Evolutionary conservation across 2,329 filamentous ascomycete genomes (phyloP).

Genomic region (Alternaria burnsii): DNA sequence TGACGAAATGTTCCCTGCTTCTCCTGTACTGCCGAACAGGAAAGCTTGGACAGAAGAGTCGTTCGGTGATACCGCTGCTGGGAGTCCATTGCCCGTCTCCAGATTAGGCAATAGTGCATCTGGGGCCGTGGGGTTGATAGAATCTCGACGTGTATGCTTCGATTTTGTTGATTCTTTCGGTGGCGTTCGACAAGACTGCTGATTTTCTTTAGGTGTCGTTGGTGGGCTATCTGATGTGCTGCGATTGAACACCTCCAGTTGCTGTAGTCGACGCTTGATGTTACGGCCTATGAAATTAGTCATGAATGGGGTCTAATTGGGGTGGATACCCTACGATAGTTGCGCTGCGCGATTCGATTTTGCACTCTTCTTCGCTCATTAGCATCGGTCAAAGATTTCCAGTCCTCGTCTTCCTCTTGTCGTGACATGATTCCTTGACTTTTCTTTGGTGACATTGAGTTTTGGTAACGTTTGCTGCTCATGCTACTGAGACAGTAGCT

Average conservation of each 20-base stretch:
- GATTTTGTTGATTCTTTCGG: neutral
- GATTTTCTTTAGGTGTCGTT: neutral
- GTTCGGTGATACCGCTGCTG: neutral
- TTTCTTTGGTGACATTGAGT: neutral
- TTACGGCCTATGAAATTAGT: slow-evolving; percentile 11
- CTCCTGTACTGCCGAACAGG: neutral
- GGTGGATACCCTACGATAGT: slow-evolving; percentile 4
- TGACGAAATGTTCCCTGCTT: neutral
- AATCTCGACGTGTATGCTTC: neutral
- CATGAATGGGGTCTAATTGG: neutral
- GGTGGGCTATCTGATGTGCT: neutral
- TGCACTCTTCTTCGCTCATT: slow-evolving; percentile 11
- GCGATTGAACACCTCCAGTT: slow-evolving; percentile 6
- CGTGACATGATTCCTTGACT: neutral
- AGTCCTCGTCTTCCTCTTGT: neutral
- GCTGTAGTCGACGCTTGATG: slow-evolving; percentile 7
- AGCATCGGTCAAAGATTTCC: slow-evolving; percentile 10
- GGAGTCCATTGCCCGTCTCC: neutral
- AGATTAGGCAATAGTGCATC: neutral
- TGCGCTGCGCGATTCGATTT: slow-evolving; percentile 12
- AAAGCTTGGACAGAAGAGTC: neutral
- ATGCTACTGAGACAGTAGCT: neutral
- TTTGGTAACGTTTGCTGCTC: neutral
- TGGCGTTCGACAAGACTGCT: neutral
- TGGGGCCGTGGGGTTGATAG: neutral